Percentiles rank a stretch among this genome's conserved stretches.
These are phyloP conservation scores for Lentinus brumalis DNA, from an alignment of 768 basidiomycete genomes.

Conservation along the genomic window DNA sequence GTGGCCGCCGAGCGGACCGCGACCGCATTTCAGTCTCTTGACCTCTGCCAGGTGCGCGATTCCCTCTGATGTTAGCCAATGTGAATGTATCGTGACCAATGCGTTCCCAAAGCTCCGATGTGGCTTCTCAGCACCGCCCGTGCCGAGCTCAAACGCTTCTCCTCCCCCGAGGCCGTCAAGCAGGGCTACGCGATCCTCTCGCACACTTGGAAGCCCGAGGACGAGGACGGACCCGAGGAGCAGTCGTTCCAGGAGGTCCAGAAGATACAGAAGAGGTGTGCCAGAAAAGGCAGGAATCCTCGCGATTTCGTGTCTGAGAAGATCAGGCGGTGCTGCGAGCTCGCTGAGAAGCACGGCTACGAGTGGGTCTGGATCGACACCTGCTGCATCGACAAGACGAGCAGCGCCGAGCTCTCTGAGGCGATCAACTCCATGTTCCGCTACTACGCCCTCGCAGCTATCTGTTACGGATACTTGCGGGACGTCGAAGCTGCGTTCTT, in stretches of 20 bases:
- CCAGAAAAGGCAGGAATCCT: not conserved
- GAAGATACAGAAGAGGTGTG: not conserved
- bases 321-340: not conserved
- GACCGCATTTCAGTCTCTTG: too few relatives aligned
- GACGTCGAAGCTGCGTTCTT: too few relatives aligned
- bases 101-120: not conserved
- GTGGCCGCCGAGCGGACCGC: too few relatives aligned
- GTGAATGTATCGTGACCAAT: too few relatives aligned
- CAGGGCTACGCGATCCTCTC: not conserved
- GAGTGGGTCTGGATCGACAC: not conserved
- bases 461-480: not conserved
- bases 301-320: not conserved
- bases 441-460: not conserved
- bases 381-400: not conserved
- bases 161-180: not conserved
- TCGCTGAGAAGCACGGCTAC: not conserved
- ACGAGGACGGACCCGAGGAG: not conserved
- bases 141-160: not conserved
- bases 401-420: not conserved
- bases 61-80: too few relatives aligned
- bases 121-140: not conserved
- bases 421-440: conserved; percentile 2
- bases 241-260: not conserved
- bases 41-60: too few relatives aligned
- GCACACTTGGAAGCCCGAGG: not conserved